Conservation (phyloP, 2,329 filamentous ascomycete genomes). For the Ceratocystis harringtonii region DNA sequence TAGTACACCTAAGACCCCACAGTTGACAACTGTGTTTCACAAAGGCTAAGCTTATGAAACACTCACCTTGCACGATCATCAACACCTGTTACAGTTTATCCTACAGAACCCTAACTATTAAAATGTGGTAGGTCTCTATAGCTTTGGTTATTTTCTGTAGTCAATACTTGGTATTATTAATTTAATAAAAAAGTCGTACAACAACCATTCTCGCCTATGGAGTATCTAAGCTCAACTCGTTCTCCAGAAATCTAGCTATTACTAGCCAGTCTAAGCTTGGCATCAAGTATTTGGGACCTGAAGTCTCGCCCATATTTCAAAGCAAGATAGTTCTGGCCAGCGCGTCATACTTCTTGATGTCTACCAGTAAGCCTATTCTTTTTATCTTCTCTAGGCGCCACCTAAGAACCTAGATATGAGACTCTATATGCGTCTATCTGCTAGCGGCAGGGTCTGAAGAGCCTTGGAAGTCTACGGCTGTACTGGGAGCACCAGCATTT, state of each 20-base stretch:
- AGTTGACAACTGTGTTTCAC: neutral
- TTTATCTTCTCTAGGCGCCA: neutral
- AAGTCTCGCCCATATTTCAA: neutral
- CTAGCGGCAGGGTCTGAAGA: slow-evolving; percentile 11
- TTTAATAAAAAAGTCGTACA: neutral
- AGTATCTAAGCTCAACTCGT: slow-evolving; percentile 7
- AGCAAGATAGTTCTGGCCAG: neutral
- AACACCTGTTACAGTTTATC: neutral
- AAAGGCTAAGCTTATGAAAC: neutral
- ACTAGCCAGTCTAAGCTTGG: neutral
- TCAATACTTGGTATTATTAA: too few relatives aligned
- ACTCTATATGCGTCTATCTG: neutral
- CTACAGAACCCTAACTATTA: neutral
- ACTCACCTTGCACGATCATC: neutral
- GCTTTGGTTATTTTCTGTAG: too few relatives aligned
- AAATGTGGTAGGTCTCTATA: too few relatives aligned
- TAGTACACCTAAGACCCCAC: neutral
- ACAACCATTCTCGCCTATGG: neutral
- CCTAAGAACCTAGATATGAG: neutral
- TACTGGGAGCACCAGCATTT: slow-evolving; percentile 25
- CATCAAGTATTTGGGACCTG: neutral
- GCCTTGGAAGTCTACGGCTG: slow-evolving; percentile 26
- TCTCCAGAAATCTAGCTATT: neutral
- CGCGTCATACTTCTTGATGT: neutral
- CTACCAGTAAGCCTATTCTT: neutral